These are phyloP conservation scores for Termitomyces sp. DNA, from an alignment of 768 basidiomycete genomes.

Conservation along the genomic window DNA sequence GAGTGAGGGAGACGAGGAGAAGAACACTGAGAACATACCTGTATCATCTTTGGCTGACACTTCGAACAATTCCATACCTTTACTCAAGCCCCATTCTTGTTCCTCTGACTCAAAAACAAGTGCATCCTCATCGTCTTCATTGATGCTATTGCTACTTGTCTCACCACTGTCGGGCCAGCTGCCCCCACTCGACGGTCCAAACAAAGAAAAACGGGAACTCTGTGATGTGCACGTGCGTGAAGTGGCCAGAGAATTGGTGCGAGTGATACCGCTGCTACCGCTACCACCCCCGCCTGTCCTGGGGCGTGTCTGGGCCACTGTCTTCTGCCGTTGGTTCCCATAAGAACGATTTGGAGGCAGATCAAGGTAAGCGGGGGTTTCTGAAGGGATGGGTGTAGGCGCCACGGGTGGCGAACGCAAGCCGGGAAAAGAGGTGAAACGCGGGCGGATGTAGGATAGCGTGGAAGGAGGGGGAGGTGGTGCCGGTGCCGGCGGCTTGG, in stretches of 20 bases:
- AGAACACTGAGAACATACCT: slow-evolving; percentile 42
- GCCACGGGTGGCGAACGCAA: slow-evolving; percentile 52
- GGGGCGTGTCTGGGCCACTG: slow-evolving; percentile 38
- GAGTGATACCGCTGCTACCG: slow-evolving; percentile 21
- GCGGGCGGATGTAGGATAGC: slow-evolving; percentile 71
- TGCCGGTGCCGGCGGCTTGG: slow-evolving; percentile 59
- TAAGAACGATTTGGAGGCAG: slow-evolving; percentile 47
- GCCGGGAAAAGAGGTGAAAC: slow-evolving; percentile 68
- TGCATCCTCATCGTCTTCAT: slow-evolving; percentile 59
- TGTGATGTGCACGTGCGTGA: slow-evolving; percentile 44
- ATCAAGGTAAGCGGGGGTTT: slow-evolving; percentile 60
- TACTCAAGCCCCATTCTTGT: slow-evolving; percentile 70
- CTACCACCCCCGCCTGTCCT: slow-evolving; percentile 33
- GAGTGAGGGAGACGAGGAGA: slow-evolving; percentile 6
- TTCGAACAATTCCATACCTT: slow-evolving; percentile 85
- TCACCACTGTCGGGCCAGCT: slow-evolving; percentile 54
- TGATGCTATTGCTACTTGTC: slow-evolving; percentile 59
- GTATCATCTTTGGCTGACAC: slow-evolving; percentile 87
- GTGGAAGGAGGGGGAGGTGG: slow-evolving; percentile 60
- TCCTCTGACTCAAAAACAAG: slow-evolving; percentile 40
- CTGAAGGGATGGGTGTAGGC: slow-evolving; percentile 41
- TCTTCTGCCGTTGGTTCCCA: slow-evolving; percentile 48
- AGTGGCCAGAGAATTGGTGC: slow-evolving; percentile 40
- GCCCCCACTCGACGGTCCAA: slow-evolving; percentile 41
- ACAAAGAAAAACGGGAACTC: slow-evolving; percentile 54